Evolutionary conservation across 208 protist species (phyloP).

Genomic region (Phytomonas sp.): DNA sequence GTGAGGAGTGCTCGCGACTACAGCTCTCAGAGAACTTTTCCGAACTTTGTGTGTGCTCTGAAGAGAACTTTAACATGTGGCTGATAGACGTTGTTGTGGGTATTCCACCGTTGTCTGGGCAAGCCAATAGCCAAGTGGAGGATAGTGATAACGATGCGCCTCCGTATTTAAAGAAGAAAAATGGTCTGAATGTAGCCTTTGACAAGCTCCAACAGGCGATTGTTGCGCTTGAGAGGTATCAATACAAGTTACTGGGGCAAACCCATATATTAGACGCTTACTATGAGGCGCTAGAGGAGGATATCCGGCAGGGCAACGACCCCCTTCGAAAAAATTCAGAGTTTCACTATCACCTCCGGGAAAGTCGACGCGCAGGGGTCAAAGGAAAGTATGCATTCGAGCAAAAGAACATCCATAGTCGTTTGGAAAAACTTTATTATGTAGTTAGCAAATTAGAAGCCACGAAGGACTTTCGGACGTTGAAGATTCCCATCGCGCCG

Average conservation of each 20-base stretch:
- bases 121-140: neutral
- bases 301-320: slow-evolving; percentile 14
- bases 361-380: slow-evolving; percentile 26
- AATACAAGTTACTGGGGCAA: slow-evolving; percentile 17
- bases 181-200: slow-evolving; percentile 26
- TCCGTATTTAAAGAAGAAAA: slow-evolving; percentile 7
- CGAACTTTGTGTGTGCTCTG: slow-evolving; percentile 10
- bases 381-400: slow-evolving; percentile 31
- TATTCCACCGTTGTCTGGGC: slow-evolving; percentile 5
- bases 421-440: slow-evolving; percentile 41
- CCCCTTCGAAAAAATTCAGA: slow-evolving; percentile 13
- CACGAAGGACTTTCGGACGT: neutral
- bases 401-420: slow-evolving; percentile 19
- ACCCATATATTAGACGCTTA: slow-evolving; percentile 42
- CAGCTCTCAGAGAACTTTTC: neutral
- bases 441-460: slow-evolving; percentile 32
- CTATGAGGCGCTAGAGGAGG: slow-evolving; percentile 53
- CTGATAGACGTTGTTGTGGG: neutral
- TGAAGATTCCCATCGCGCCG: neutral
- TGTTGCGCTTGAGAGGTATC: slow-evolving; percentile 25
- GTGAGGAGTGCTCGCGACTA: neutral
- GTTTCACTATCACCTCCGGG: slow-evolving; percentile 41
- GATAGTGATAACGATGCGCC: neutral
- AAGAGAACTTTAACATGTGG: neutral
- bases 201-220: slow-evolving; percentile 27